A percentile compares a stretch with the other conserved stretches of the same genome.
Conservation (phyloP, 805 yeast genomes). For the Spathaspora hagerdaliae region DNA sequence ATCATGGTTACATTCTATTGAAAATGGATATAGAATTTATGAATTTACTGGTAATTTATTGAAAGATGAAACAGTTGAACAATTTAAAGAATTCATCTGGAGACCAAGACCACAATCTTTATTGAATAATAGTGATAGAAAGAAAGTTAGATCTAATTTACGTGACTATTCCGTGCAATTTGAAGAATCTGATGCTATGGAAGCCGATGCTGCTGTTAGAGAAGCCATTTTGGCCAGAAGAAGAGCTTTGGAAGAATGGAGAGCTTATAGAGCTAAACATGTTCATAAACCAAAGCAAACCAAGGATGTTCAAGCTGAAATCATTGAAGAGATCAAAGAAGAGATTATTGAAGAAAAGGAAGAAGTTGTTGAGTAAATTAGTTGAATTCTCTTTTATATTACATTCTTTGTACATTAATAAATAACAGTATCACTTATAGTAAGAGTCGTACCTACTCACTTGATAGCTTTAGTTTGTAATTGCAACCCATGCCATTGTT, state of each 20-base stretch:
- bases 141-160: constrained; percentile 86
- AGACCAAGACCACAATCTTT: constrained; percentile 91
- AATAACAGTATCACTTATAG: background rate
- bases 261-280: constrained; percentile 58
- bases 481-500: constrained; percentile 94
- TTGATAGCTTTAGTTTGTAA: constrained; percentile 53
- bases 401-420: background rate
- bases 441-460: background rate
- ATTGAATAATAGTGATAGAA: constrained; percentile 73
- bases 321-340: constrained; percentile 73
- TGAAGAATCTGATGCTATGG: constrained; percentile 94
- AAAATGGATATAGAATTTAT: constrained; percentile 86
- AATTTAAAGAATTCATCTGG: constrained; percentile 89
- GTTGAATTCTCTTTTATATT: background rate
- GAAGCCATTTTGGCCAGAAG: constrained; percentile 85
- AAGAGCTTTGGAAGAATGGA: constrained; percentile 81
- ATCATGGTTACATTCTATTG: constrained; percentile 75
- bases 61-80: constrained; percentile 74
- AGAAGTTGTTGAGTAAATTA: constrained; percentile 52
- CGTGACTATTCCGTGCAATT: constrained; percentile 87
- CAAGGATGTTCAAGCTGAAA: constrained; percentile 48
- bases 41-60: constrained; percentile 77
- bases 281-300: constrained; percentile 32
- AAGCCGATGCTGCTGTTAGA: constrained; percentile 86
- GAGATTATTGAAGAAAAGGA: constrained; percentile 69